Evolutionary conservation across 2,329 filamentous ascomycete genomes (phyloP).

Genomic region (Talaromyces sp.): DNA sequence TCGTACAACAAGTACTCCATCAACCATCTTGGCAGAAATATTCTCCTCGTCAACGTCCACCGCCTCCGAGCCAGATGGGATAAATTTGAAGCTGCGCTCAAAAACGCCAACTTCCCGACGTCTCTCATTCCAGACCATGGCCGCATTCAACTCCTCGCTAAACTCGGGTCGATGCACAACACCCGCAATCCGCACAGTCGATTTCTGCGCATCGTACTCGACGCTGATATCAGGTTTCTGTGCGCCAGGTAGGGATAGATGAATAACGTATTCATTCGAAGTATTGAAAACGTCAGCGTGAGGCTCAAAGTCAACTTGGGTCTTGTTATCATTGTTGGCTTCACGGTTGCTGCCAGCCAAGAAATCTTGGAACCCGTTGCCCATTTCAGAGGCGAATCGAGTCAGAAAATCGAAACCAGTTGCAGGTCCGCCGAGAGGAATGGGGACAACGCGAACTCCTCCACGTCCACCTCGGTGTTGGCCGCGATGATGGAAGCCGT

Average conservation of each 20-base stretch:
- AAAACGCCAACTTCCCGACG: slow-evolving; percentile 74
- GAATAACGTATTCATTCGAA: slow-evolving; percentile 62
- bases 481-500: slow-evolving; percentile 13
- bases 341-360: background rate
- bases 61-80: slow-evolving; percentile 52
- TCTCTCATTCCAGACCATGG: slow-evolving; percentile 64
- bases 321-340: slow-evolving; percentile 11
- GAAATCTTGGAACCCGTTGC: slow-evolving; percentile 21
- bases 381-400: slow-evolving; percentile 29
- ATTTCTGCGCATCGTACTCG: slow-evolving; percentile 69
- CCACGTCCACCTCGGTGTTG: slow-evolving; percentile 22
- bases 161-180: slow-evolving; percentile 69
- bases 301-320: slow-evolving; percentile 37
- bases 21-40: slow-evolving; percentile 73
- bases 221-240: slow-evolving; percentile 75
- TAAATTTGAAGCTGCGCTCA: slow-evolving; percentile 64
- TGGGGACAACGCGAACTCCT: slow-evolving; percentile 16
- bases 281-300: slow-evolving; percentile 68
- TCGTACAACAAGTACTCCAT: slow-evolving; percentile 72
- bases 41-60: slow-evolving; percentile 59
- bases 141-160: slow-evolving; percentile 65
- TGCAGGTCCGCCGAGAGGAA: background rate
- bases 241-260: slow-evolving; percentile 71
- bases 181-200: slow-evolving; percentile 64
- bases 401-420: slow-evolving; percentile 23